Evolutionary conservation across 108 stramenopile genomes (phyloP), one percentile per base, ranked within the genome.

Genomic region (Skeletonema tropicum): DNA sequence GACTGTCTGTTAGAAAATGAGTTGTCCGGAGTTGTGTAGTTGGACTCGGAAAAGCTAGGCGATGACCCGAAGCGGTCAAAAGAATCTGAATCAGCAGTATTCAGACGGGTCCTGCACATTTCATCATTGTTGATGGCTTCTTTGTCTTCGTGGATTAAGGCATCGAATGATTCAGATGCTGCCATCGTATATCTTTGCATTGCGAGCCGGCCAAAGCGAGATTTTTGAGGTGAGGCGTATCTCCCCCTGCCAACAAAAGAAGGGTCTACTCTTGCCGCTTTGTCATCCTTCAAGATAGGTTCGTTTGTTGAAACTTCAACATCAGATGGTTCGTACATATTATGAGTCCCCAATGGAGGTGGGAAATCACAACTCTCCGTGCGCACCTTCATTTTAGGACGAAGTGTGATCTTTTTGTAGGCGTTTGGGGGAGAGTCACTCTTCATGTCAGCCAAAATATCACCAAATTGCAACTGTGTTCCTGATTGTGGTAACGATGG

Each of bases 351-450:
- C 52, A 55, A 10, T 23, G 19, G 52, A 55, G 52, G 9, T 23
- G 52, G 10, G 23, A 55, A 55, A 8, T 55, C 52, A 55, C 9
- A 23, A 2, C 52, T 55, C 25, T 55, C 23, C 1, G 52, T 10
- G 21, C 52, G 52, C 52, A 55, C 52, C 52, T 55, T 55, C 52
- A 55, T 55, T 55, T 55, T 55, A 55, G 52, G 52, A 55, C 23
- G 52, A 10, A 55, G 52, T 1, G 52, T 55, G 23, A 55, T 55
- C 23, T 55, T 55, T 23, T 55, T 55, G 23, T 23, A 55, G 15
- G 42, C 42, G 15, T 45, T 45, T 21, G 52, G 15, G 7, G 52
- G 52, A 17, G 52, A 55, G 21, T 55, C 15, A 45, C 42, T 45
- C 15, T n/a, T 55, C 52, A 8, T 23, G 19, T 55, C 7, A 55